Evolutionary conservation across 257 asterid species (phyloP), one percentile per base, ranked within the genome.

Genomic region (Jaltomata sinuosa): DNA sequence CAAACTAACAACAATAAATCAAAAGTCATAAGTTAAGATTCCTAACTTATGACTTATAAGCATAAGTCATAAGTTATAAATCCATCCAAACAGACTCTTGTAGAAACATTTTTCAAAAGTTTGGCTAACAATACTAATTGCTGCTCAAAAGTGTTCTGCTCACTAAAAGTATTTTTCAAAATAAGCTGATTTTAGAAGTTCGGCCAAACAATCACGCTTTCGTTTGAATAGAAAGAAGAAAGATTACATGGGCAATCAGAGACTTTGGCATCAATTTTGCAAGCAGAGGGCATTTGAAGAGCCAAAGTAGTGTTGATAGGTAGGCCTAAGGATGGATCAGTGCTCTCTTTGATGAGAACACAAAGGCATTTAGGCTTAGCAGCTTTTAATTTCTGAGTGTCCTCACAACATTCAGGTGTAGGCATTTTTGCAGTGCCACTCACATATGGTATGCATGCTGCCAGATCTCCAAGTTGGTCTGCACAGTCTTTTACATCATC

Each of bases 311-410:
- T 92, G 87, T 92, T 92, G 21, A 92, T 89, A 3, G 93, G 94
- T 38, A 92, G 89, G 2, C 96, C 94, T 64, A 92, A 82, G 0
- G 94, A 91, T 4, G 94, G 93, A 78, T 92, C 93, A 0, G 90
- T 88, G 87, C 94, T 92, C 84, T 92, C 96, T 76, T 91, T 92
- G 84, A 92, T 91, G 14, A 92, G 91, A 82, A 91, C 96, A 69
- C 96, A 92, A 77, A 91, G 84, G n/a, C 96, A 92, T 87, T 91
- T 92, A 1, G 96, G 96, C 83, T 92, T 88, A 1, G 92, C 91
- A 54, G 82, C 85, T 65, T 59, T 87, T 21, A 92, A 84, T 83
- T 92, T 90, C 87, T 53, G 40, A 54, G 93, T 88, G 84, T 86
- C 89, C 6, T 87, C 90, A 40, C 96, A 91, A 53, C 97, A 93